Evolutionary conservation across 2,329 filamentous ascomycete genomes (phyloP).

Genomic region (Penicillium decumbens): DNA sequence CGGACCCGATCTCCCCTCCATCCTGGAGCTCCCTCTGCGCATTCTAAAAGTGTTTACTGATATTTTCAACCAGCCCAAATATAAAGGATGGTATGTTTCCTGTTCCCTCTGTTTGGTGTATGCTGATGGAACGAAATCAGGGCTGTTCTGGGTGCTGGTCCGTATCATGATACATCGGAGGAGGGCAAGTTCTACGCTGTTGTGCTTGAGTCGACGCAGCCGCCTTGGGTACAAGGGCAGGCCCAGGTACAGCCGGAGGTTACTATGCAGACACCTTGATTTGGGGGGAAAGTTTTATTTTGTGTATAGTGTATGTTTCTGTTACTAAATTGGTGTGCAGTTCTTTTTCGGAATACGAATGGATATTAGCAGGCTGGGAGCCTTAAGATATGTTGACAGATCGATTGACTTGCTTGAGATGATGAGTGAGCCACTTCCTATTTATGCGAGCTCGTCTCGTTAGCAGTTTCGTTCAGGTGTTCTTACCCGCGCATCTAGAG

Average conservation of each 20-base stretch:
- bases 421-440: neutral
- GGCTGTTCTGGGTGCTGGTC: conserved; percentile 33
- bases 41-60: conserved; percentile 37
- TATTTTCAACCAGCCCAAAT: conserved; percentile 37
- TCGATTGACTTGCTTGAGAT: neutral
- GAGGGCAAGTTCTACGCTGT: conserved; percentile 39
- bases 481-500: no score
- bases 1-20: conserved; percentile 31
- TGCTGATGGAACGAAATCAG: conserved; percentile 12
- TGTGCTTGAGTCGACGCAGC: conserved; percentile 30
- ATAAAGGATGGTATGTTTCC: conserved; percentile 34
- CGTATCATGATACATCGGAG: conserved; percentile 35
- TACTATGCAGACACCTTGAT: conserved; percentile 1
- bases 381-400: neutral
- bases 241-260: neutral
- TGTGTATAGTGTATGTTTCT: neutral
- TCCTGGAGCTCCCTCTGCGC: conserved; percentile 33
- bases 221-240: neutral
- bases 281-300: no score
- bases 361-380: neutral
- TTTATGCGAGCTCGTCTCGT: no score
- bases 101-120: neutral
- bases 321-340: neutral
- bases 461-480: no score
- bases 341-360: neutral